Base-by-base conservation (phyloP, 805 yeast species). In the Phaffomyces thermotolerans region DNA sequence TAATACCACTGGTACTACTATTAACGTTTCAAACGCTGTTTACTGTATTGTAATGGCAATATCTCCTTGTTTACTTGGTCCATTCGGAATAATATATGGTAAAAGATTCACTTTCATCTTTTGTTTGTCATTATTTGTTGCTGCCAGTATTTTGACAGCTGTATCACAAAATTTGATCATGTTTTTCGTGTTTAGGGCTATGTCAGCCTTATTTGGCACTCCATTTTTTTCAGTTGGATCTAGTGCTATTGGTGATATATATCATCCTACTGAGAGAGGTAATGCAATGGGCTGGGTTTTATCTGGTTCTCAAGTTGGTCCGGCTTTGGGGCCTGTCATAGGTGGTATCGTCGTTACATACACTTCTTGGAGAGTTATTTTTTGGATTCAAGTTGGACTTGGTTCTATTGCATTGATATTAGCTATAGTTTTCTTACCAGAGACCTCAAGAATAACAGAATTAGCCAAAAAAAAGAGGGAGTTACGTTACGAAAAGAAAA, bases 151-250 rank as follows among this genome's bases (percentile, higher is more conserved):
- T 4, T 44, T 69, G 5, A 71, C 70, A 7, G 81, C 77, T 0
- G 65, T 70, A 2, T 70, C 80, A 2, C 73, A 63, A 27, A 69
- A 78, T 49, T 52, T 78, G 35, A 73, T 76, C 4, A 75, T 74
- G 78, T 76, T 76, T 54, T 73, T 67, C 41, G 62, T 77, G 0
- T 76, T 76, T 47, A 58, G 83, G 52, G 66, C 73, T 4, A 41
- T 69, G 12, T 62, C 72, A n/a, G 81, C 78, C 0, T 51, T 78
- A 9, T 71, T 72, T 52, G 82, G 81, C 6, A 75, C 81, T 2
- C 67, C 78, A 0, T 75, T 76, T 46, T 75, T 77, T 58, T 62
- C 75, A 33, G 64, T 76, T 25, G 81, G 80, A 3, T 79, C 78
- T 4, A 65, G 67, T 17, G 63, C 75, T 14, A 63, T 76, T 25